Conservation (phyloP, 2,329 filamentous ascomycete species). For the Gnomoniopsis smithogilvyi region DNA sequence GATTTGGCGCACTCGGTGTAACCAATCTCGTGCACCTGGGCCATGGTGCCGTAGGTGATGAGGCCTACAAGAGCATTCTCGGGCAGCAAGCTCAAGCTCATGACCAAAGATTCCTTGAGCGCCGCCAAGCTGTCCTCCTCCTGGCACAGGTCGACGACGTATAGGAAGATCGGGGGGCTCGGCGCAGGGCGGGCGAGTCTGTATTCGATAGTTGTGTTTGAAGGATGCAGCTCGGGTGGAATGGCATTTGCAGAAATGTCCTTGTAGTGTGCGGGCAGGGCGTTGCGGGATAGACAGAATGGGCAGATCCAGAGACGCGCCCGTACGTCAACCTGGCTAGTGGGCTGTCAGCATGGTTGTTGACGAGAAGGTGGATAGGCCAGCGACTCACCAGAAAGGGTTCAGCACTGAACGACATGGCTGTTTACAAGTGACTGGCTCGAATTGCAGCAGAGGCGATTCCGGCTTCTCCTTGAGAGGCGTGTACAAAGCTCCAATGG, state of each 20-base stretch:
- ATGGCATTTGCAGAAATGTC: slow-evolving; percentile 82
- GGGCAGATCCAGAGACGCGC: slow-evolving; percentile 86
- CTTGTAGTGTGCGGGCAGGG: slow-evolving; percentile 82
- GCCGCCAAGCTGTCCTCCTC: slow-evolving; percentile 82
- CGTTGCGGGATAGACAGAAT: slow-evolving; percentile 81
- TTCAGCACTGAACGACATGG: slow-evolving; percentile 95
- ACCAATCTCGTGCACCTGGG: slow-evolving; percentile 95
- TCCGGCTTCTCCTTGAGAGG: slow-evolving; percentile 93
- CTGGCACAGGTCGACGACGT: slow-evolving; percentile 85
- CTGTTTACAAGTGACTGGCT: slow-evolving; percentile 94
- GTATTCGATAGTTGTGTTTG: slow-evolving; percentile 89
- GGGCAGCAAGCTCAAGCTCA: slow-evolving; percentile 78
- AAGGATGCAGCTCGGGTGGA: slow-evolving; percentile 76
- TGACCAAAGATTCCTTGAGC: slow-evolving; percentile 81
- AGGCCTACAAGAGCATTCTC: slow-evolving; percentile 79
- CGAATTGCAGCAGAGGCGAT: slow-evolving; percentile 86
- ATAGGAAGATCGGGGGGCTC: slow-evolving; percentile 82
- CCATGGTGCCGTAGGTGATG: slow-evolving; percentile 91
- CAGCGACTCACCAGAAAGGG: slow-evolving; percentile 76
- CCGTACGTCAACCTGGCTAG: slow-evolving; percentile 77
- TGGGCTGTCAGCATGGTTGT: slow-evolving; percentile 21
- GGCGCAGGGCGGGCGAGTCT: slow-evolving; percentile 76
- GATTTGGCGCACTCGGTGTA: slow-evolving; percentile 98
- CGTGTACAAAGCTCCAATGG: slow-evolving; percentile 93
- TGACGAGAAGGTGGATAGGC: not conserved